These are phyloP conservation scores for Ligustrum vulgare DNA, from an alignment of 257 asterid genomes.

Conservation along the genomic window DNA sequence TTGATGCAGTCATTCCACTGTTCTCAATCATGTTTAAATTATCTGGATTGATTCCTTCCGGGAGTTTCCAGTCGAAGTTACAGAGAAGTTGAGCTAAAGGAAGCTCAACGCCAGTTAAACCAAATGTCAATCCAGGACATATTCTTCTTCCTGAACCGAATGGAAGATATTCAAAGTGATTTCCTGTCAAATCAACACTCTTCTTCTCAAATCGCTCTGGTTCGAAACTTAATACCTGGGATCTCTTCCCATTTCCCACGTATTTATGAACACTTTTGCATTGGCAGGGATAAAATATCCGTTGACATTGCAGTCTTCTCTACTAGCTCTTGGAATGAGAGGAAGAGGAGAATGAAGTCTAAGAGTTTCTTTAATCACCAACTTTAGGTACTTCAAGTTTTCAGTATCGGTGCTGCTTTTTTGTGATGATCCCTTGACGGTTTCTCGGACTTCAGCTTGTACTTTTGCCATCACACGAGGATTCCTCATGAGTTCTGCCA, in stretches of 20 bases:
- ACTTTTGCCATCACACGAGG: constrained; percentile 21
- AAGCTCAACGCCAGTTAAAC: constrained; percentile 8
- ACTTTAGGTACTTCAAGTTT: constrained; percentile 24
- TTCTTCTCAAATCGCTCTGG: background rate
- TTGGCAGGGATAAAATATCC: constrained; percentile 17
- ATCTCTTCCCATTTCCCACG: constrained; percentile 26
- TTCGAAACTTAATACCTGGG: background rate
- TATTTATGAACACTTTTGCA: constrained; percentile 18
- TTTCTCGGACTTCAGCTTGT: constrained; percentile 21
- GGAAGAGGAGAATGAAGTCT: constrained; percentile 16
- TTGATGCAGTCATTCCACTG: background rate
- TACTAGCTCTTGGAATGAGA: background rate
- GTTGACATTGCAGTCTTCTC: background rate
- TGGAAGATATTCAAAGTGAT: background rate
- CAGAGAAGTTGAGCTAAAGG: background rate
- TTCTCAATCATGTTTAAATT: background rate
- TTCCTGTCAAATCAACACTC: background rate
- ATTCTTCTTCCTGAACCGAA: constrained; percentile 25
- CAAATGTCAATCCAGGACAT: constrained; percentile 22
- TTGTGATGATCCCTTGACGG: background rate
- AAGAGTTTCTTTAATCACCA: constrained; percentile 22
- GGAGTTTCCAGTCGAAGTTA: background rate
- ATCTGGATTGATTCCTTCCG: background rate
- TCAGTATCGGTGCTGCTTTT: constrained; percentile 18
- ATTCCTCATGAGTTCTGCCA: constrained; percentile 28